These are phyloP conservation scores for Candida tammaniensis DNA, from an alignment of 805 yeast genomes.

Conservation along the genomic window DNA sequence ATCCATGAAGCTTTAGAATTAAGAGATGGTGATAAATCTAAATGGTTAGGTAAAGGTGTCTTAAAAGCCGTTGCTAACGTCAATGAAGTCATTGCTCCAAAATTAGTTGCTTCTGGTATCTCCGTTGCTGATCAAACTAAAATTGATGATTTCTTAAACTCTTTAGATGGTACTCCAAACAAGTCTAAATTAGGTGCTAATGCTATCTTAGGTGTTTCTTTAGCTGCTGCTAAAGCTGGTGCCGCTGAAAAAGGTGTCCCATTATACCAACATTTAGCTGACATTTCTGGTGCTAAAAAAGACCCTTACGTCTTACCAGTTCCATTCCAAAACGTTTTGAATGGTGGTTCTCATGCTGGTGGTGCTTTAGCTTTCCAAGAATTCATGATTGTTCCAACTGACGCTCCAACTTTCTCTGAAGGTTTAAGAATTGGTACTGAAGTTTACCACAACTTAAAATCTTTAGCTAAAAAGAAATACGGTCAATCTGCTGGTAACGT, in stretches of 20 bases:
- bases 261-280: slow-evolving; percentile 87
- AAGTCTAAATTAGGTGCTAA: slow-evolving; percentile 97
- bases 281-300: slow-evolving; percentile 68
- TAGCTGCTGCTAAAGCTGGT: slow-evolving; percentile 96
- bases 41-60: slow-evolving; percentile 99
- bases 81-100: slow-evolving; percentile 93
- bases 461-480: slow-evolving; percentile 89
- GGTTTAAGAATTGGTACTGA: slow-evolving; percentile 96
- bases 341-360: slow-evolving; percentile 99
- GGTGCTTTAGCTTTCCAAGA: slow-evolving; percentile 99
- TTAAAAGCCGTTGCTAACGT: slow-evolving; percentile 95
- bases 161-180: slow-evolving; percentile 96
- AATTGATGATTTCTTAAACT: slow-evolving; percentile 79
- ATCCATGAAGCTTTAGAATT: slow-evolving; percentile 97
- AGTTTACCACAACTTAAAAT: slow-evolving; percentile 95
- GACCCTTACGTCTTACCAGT: slow-evolving; percentile 93
- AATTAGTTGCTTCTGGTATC: slow-evolving; percentile 72
- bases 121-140: slow-evolving; percentile 86
- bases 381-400: slow-evolving; percentile 98
- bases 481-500: slow-evolving; percentile 99
- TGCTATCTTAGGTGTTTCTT: slow-evolving; percentile 96
- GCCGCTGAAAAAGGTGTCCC: slow-evolving; percentile 95
- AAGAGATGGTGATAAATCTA: slow-evolving; percentile 96
- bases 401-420: slow-evolving; percentile 87
- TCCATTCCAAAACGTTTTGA: slow-evolving; percentile 97